Conservation (phyloP, 257 asterid species). For the Solanum acaule region DNA sequence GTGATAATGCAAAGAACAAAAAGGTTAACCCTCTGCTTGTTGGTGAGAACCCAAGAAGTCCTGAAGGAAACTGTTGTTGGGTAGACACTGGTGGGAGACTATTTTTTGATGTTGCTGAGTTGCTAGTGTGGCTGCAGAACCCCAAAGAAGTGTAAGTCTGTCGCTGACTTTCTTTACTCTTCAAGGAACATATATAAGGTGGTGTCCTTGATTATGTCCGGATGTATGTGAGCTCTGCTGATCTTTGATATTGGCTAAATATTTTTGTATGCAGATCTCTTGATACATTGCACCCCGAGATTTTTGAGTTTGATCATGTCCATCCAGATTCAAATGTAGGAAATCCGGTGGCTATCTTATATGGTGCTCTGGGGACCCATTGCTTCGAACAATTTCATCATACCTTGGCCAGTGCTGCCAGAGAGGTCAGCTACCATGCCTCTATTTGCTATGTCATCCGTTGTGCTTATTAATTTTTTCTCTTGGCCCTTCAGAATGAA, state of each 20-base stretch:
- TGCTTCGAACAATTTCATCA: slow-evolving; percentile 83
- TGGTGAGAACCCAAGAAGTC: slow-evolving; percentile 40
- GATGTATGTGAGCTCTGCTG: neutral
- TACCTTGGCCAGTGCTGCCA: slow-evolving; percentile 61
- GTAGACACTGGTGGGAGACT: slow-evolving; percentile 83
- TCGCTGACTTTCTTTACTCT: slow-evolving; percentile 7
- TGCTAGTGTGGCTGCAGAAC: slow-evolving; percentile 61
- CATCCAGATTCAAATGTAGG: slow-evolving; percentile 77
- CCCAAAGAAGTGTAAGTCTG: slow-evolving; percentile 55
- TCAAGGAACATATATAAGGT: neutral
- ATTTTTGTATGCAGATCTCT: slow-evolving; percentile 37
- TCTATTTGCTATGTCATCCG: neutral
- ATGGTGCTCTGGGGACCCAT: slow-evolving; percentile 88
- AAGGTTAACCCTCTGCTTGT: slow-evolving; percentile 29
- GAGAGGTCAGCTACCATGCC: slow-evolving; percentile 35
- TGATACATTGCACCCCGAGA: slow-evolving; percentile 75
- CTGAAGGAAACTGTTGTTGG: slow-evolving; percentile 82
- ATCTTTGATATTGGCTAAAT: neutral
- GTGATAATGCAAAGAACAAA: slow-evolving; percentile 28
- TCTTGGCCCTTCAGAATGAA: neutral
- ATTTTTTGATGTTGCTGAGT: slow-evolving; percentile 56
- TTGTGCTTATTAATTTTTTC: neutral
- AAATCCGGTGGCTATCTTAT: slow-evolving; percentile 57
- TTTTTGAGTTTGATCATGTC: slow-evolving; percentile 90
- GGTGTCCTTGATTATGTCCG: neutral